Percentiles rank a stretch among this genome's conserved stretches.
Conservation (phyloP, 192 early-diverging fungal genomes). For the Rhizoclosmatium sp. region DNA sequence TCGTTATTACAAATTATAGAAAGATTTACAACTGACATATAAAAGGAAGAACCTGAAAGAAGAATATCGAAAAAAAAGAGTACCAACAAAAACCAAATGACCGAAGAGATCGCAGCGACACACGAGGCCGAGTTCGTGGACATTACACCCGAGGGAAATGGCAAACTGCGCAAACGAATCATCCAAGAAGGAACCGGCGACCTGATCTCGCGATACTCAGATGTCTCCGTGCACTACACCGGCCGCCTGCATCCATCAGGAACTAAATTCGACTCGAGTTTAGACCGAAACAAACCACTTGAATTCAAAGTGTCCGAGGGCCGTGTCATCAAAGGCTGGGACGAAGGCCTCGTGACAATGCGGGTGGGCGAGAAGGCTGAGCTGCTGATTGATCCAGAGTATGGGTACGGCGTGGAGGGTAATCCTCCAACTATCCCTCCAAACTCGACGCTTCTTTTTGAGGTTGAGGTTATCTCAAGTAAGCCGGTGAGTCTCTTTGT, state of each 20-base stretch:
- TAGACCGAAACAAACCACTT: constrained; percentile 61
- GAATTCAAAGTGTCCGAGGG: constrained; percentile 62
- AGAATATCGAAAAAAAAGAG: no score
- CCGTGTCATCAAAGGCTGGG: constrained; percentile 77
- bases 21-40: no score
- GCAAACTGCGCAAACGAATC: constrained; percentile 18
- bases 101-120: no score
- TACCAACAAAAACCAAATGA: no score
- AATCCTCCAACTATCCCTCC: constrained; percentile 67
- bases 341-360: constrained; percentile 74
- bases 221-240: constrained; percentile 52
- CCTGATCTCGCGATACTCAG: neutral
- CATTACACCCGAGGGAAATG: neutral
- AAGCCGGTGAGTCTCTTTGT: constrained; percentile 29
- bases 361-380: constrained; percentile 69
- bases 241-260: constrained; percentile 43
- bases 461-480: constrained; percentile 48
- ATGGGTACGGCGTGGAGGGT: constrained; percentile 71
- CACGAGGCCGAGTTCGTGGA: neutral
- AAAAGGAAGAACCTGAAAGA: no score
- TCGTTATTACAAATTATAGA: no score
- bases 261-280: constrained; percentile 48
- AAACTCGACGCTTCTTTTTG: constrained; percentile 70
- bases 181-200: constrained; percentile 18
- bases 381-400: constrained; percentile 66